A percentile compares a stretch with the other conserved stretches of the same genome.
These are phyloP conservation scores for Ceratobasidium sp. DNA, from an alignment of 1,284 basidiomycete genomes.

Conservation along the genomic window DNA sequence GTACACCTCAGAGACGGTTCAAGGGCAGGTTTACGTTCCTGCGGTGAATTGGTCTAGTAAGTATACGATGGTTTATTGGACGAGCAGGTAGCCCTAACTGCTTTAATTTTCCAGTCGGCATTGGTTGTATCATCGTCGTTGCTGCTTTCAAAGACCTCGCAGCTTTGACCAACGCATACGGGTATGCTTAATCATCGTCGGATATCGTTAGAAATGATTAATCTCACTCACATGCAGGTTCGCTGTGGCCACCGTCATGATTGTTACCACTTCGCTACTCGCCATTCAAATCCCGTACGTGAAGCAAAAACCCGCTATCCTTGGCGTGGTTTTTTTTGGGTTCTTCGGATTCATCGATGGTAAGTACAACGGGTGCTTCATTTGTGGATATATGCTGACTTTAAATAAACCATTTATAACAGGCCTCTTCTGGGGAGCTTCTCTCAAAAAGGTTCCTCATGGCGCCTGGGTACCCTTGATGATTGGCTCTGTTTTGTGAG, in stretches of 20 bases:
- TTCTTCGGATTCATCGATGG: constrained; percentile 74
- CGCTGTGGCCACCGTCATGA: constrained; percentile 74
- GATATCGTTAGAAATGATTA: no score
- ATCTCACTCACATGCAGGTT: constrained; percentile 59
- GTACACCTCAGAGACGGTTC: constrained; percentile 70
- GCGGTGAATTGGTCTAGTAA: constrained; percentile 67
- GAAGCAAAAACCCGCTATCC: constrained; percentile 63
- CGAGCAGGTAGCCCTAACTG: neutral
- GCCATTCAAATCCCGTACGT: constrained; percentile 71
- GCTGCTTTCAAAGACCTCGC: constrained; percentile 69
- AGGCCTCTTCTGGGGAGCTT: constrained; percentile 73
- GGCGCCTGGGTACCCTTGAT: constrained; percentile 76
- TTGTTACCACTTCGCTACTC: constrained; percentile 70
- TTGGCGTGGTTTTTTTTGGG: constrained; percentile 66
- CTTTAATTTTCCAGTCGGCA: constrained; percentile 59
- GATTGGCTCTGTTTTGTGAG: constrained; percentile 67
- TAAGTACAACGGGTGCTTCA: constrained; percentile 40
- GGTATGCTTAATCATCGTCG: constrained; percentile 52
- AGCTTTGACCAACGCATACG: constrained; percentile 67
- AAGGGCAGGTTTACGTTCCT: constrained; percentile 76
- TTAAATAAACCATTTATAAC: neutral
- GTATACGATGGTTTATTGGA: constrained; percentile 43
- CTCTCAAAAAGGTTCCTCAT: constrained; percentile 70
- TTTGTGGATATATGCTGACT: constrained; percentile 5
- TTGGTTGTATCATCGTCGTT: constrained; percentile 69